Percentiles rank a stretch among this genome's conserved stretches.
phyloP scores from a whole-genome alignment of 345 rosid genomes.

The Triadica sebifera region DNA sequence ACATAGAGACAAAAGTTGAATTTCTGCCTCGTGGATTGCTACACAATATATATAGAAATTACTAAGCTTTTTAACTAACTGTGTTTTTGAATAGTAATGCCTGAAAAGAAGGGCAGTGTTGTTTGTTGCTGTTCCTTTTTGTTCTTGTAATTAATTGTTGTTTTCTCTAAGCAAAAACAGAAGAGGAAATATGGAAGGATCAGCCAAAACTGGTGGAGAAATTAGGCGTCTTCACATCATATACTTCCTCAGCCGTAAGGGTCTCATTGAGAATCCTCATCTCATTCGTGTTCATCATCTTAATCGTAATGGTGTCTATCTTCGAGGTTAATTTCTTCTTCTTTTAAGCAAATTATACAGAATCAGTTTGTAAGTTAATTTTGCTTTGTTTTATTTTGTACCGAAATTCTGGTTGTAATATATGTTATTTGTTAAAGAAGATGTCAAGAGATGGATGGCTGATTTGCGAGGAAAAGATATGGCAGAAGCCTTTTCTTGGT shows the following conservation, averaged over 20 bases:
- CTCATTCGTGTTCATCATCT: slow-evolving; percentile 60
- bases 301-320: slow-evolving; percentile 49
- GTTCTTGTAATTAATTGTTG: neutral
- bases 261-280: slow-evolving; percentile 68
- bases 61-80: neutral
- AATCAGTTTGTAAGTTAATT: neutral
- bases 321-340: slow-evolving; percentile 44
- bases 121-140: too few species aligned
- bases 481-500: slow-evolving; percentile 68
- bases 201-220: slow-evolving; percentile 29
- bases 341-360: neutral
- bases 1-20: neutral
- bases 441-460: slow-evolving; percentile 70
- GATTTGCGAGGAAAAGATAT: slow-evolving; percentile 68
- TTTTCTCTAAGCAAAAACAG: neutral
- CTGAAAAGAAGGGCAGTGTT: neutral
- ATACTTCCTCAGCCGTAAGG: slow-evolving; percentile 61
- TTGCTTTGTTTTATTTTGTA: neutral
- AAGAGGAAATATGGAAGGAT: slow-evolving; percentile 6
- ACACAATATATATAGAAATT: neutral
- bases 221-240: slow-evolving; percentile 57
- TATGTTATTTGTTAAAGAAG: slow-evolving; percentile 18
- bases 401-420: neutral
- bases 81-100: neutral
- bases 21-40: neutral